Percentiles rank a stretch among this genome's conserved stretches.
Conservation (phyloP, 768 basidiomycete genomes). For the Tylopilus sp. region DNA sequence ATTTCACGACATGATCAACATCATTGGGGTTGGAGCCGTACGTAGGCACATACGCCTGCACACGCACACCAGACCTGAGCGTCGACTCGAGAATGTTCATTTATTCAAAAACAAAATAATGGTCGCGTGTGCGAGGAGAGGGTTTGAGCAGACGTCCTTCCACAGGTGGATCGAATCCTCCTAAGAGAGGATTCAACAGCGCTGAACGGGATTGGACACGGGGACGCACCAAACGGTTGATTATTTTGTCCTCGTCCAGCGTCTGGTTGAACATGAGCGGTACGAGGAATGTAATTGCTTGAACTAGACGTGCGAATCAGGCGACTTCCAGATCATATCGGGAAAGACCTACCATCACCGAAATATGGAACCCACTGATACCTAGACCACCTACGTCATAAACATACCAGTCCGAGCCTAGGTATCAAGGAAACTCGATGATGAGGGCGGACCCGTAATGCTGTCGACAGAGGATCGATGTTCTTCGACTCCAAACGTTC, state of each 20-base stretch:
- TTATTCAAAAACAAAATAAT: conserved; percentile 77
- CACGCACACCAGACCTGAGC: conserved; percentile 51
- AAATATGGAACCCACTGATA: conserved; percentile 76
- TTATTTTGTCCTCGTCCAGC: conserved; percentile 61
- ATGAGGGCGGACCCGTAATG: conserved; percentile 34
- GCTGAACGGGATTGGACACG: no score
- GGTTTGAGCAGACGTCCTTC: conserved; percentile 65
- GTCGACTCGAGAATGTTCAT: conserved; percentile 54
- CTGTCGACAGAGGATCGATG: conserved; percentile 58
- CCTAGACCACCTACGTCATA: conserved; percentile 71
- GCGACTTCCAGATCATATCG: no score
- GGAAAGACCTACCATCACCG: conserved; percentile 49
- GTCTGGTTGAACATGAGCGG: conserved; percentile 72
- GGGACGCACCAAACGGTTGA: conserved; percentile 59
- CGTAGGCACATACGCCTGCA: conserved; percentile 58
- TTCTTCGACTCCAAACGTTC: conserved; percentile 74
- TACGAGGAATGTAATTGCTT: conserved; percentile 81
- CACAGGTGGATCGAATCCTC: conserved; percentile 75
- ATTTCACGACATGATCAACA: conserved; percentile 55
- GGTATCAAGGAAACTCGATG: background rate
- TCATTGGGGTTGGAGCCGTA: conserved; percentile 61
- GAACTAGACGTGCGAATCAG: conserved; percentile 38
- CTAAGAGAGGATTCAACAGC: conserved; percentile 28
- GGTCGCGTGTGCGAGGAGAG: conserved; percentile 55
- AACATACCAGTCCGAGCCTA: conserved; percentile 59